phyloP scores from a whole-genome alignment of 495 filamentous ascomycete species.

The Podospora tetraspora region DNA sequence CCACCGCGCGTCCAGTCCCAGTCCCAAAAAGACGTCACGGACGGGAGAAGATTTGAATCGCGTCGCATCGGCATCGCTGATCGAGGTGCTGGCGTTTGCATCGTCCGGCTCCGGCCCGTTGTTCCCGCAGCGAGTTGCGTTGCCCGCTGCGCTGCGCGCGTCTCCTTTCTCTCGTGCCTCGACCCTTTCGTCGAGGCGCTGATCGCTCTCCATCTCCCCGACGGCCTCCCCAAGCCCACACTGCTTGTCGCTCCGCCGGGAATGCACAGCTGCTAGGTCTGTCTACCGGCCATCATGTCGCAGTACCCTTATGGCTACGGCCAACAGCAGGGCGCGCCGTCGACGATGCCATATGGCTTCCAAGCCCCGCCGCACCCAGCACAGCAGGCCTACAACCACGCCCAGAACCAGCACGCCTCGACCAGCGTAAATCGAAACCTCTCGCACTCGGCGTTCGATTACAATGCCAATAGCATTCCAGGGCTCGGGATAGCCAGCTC shows the following conservation, averaged over 20 bases:
- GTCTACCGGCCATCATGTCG: conserved; percentile 29
- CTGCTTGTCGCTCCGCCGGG: neutral
- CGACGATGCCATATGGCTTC: conserved; percentile 20
- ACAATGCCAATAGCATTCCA: conserved; percentile 39
- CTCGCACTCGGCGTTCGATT: conserved; percentile 32
- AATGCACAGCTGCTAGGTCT: conserved; percentile 16
- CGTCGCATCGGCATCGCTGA: neutral
- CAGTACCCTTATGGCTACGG: conserved; percentile 33
- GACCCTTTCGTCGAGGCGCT: neutral
- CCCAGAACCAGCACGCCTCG: conserved; percentile 23
- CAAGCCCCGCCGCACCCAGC: conserved; percentile 23
- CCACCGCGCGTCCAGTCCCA: neutral
- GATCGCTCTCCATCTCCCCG: neutral
- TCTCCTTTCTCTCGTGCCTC: neutral
- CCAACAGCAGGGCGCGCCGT: conserved; percentile 29
- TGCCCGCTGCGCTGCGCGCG: neutral
- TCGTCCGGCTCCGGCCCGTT: neutral
- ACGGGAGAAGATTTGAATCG: neutral
- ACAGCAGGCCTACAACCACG: conserved; percentile 5
- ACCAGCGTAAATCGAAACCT: conserved; percentile 17
- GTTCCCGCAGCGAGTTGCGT: neutral
- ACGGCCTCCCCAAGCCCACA: neutral
- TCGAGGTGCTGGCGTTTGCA: neutral
- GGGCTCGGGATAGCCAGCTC: conserved; percentile 34
- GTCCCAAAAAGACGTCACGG: neutral